phyloP scores from a whole-genome alignment of 2,329 filamentous ascomycete species.

The Talaromyces sp. region DNA sequence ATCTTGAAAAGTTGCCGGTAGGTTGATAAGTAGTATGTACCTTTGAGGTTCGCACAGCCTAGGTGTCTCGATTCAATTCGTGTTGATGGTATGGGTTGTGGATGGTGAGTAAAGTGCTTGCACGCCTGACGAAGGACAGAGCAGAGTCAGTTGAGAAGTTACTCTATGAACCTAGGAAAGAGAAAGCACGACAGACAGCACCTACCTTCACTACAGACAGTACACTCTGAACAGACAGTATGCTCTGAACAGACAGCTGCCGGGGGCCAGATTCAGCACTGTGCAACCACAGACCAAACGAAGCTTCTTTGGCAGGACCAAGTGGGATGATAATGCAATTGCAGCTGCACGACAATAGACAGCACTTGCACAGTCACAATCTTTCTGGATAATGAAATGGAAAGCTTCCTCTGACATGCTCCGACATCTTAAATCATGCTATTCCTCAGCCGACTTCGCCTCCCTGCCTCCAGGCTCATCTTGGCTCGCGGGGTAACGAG shows the following conservation, averaged over 20 bases:
- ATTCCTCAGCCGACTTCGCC: background rate
- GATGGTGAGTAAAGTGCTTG: background rate
- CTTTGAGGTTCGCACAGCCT: background rate
- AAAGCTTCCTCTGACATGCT: background rate
- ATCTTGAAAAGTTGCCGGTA: background rate
- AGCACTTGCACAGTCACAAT: background rate
- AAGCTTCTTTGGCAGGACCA: background rate
- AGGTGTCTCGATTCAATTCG: too few relatives aligned
- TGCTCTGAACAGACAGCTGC: background rate
- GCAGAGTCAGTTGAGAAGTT: background rate
- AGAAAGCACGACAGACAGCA: background rate
- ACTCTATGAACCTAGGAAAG: background rate
- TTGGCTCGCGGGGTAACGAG: slow-evolving; percentile 16
- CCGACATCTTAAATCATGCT: background rate
- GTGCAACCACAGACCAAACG: slow-evolving; percentile 3
- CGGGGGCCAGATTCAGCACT: background rate
- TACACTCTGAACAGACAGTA: background rate
- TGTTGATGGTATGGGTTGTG: background rate
- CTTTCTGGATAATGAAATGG: background rate
- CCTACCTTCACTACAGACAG: background rate
- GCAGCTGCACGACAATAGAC: background rate
- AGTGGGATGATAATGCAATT: background rate
- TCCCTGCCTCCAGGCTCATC: background rate
- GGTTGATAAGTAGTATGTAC: background rate
- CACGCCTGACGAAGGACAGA: background rate